Conservation (phyloP, 257 asterid genomes). For the Penstemon davidsonii region DNA sequence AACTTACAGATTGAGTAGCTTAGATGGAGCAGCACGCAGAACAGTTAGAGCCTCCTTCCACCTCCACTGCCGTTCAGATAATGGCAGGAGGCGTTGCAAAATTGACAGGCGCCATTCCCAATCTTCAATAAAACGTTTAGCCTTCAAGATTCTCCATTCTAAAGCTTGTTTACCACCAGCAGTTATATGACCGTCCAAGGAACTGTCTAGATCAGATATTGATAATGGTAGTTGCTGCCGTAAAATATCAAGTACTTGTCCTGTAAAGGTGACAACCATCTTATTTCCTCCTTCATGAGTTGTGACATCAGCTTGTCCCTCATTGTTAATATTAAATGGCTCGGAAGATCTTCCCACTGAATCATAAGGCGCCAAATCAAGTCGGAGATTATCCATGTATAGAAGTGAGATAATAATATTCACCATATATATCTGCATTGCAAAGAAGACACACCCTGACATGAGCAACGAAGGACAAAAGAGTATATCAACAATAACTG, state of each 20-base stretch:
- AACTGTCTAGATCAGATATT: conserved; percentile 60
- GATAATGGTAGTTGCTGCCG: conserved; percentile 73
- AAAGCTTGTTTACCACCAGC: conserved; percentile 79
- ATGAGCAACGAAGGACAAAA: conserved; percentile 34
- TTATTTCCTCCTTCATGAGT: conserved; percentile 64
- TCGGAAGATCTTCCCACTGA: conserved; percentile 48
- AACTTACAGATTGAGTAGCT: conserved; percentile 91
- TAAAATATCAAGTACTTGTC: conserved; percentile 72
- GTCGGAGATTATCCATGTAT: conserved; percentile 78
- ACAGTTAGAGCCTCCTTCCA: conserved; percentile 96
- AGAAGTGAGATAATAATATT: conserved; percentile 80
- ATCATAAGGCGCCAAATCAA: conserved; percentile 52
- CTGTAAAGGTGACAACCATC: conserved; percentile 75
- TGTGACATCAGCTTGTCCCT: conserved; percentile 46
- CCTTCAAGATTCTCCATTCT: conserved; percentile 81
- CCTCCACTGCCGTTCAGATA: conserved; percentile 91
- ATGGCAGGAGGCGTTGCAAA: conserved; percentile 86
- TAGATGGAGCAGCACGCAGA: conserved; percentile 96
- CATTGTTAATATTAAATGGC: conserved; percentile 39
- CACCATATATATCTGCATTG: conserved; percentile 84
- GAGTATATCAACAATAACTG: conserved; percentile 22
- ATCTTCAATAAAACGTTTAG: conserved; percentile 77
- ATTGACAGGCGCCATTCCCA: conserved; percentile 99
- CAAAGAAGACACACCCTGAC: conserved; percentile 25
- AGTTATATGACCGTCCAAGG: conserved; percentile 45